Evolutionary conservation across 2,329 filamentous ascomycete genomes (phyloP).

Genomic region (Cladosporium austrohemisphaericum): DNA sequence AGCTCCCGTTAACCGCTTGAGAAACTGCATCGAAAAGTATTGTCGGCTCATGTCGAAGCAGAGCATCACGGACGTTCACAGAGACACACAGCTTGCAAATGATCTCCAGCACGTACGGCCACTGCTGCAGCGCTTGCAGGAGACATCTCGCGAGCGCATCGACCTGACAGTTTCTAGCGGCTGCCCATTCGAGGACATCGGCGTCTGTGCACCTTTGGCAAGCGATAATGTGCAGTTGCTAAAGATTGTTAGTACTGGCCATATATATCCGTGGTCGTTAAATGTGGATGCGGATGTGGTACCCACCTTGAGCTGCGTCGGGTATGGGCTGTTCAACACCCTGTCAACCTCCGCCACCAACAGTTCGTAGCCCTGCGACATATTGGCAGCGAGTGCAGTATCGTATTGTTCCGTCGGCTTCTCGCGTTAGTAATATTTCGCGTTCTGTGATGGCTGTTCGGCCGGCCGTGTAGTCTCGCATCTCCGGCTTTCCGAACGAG

Average conservation of each 20-base stretch:
- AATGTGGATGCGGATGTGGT: not conserved
- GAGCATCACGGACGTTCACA: slow-evolving; percentile 27
- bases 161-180: slow-evolving; percentile 49
- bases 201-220: slow-evolving; percentile 28
- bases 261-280: not conserved
- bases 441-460: no score
- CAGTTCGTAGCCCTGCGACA: slow-evolving; percentile 12
- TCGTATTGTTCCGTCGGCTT: no score
- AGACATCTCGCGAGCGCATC: slow-evolving; percentile 42
- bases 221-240: slow-evolving; percentile 38
- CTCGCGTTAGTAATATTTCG: no score
- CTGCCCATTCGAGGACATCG: slow-evolving; percentile 45
- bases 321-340: slow-evolving; percentile 32
- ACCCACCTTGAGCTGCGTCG: slow-evolving; percentile 31
- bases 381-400: no score
- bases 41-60: slow-evolving; percentile 30
- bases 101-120: slow-evolving; percentile 49
- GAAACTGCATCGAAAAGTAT: slow-evolving; percentile 28
- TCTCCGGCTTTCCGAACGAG: no score
- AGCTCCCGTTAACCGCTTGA: slow-evolving; percentile 24
- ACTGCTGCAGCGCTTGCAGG: slow-evolving; percentile 49
- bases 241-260: slow-evolving; percentile 20
- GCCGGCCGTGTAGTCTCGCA: no score
- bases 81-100: slow-evolving; percentile 44
- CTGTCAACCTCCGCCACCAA: slow-evolving; percentile 27